Conservation (phyloP, 2,329 filamentous ascomycete genomes). For the Amesomyces nigricolor region DNA sequence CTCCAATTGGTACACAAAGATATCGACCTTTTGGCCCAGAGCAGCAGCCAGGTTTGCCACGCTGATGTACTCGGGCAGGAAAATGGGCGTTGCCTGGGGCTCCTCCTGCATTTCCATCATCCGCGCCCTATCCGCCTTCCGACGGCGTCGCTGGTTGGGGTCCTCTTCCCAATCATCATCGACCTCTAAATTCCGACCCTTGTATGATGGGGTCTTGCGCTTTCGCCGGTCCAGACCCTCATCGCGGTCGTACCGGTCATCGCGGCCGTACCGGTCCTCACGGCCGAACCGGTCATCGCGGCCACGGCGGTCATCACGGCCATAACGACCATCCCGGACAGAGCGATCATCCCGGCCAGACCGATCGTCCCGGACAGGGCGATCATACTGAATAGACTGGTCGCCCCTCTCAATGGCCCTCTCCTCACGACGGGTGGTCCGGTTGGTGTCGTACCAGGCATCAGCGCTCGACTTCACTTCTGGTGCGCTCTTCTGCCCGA, state of each 20-base stretch:
- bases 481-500: not conserved
- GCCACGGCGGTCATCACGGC: not conserved
- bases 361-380: not conserved
- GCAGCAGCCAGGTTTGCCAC: constrained; percentile 75
- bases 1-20: constrained; percentile 70
- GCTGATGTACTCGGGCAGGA: constrained; percentile 85
- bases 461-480: not conserved
- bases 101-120: constrained; percentile 34
- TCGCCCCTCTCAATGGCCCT: not conserved
- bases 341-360: not conserved
- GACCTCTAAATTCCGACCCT: constrained; percentile 25
- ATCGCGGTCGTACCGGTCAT: not conserved
- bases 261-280: not conserved
- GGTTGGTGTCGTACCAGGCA: not conserved
- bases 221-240: constrained; percentile 1
- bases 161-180: constrained; percentile 40
- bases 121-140: constrained; percentile 38
- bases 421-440: not conserved
- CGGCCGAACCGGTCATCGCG: not conserved
- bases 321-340: not conserved
- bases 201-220: constrained; percentile 13
- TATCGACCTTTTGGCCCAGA: constrained; percentile 62
- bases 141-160: constrained; percentile 35
- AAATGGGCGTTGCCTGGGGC: constrained; percentile 52
- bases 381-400: not conserved